A percentile compares a stretch with the other conserved stretches of the same genome.
These are phyloP conservation scores for Fusarium nurragi DNA, from an alignment of 2,329 filamentous ascomycete genomes.

Conservation along the genomic window DNA sequence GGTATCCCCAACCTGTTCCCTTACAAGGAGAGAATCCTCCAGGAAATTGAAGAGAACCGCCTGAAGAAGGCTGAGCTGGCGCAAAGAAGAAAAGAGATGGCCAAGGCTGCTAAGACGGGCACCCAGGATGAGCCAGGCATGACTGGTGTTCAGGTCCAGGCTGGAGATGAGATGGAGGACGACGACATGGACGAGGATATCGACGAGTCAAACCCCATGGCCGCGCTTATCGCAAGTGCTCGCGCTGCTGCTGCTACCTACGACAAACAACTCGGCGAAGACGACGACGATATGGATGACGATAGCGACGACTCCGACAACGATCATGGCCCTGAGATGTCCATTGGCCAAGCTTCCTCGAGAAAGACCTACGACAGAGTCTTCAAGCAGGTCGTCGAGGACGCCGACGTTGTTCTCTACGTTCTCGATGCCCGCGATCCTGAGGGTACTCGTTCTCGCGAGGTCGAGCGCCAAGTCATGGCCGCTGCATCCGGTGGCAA, in stretches of 20 bases:
- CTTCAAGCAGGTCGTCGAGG: conserved; percentile 91
- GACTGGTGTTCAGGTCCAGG: conserved; percentile 58
- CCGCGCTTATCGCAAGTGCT: conserved; percentile 87
- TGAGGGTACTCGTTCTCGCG: conserved; percentile 87
- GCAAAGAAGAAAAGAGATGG: conserved; percentile 74
- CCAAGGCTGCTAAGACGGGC: conserved; percentile 71
- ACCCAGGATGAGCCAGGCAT: conserved; percentile 57
- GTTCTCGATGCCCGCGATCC: conserved; percentile 93
- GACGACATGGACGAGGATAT: conserved; percentile 65
- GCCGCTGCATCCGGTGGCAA: conserved; percentile 85
- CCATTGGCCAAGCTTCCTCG: conserved; percentile 68
- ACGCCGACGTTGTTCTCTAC: conserved; percentile 90
- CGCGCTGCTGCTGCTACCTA: conserved; percentile 80
- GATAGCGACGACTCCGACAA: conserved; percentile 58
- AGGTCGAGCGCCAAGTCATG: conserved; percentile 91
- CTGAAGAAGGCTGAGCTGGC: conserved; percentile 83
- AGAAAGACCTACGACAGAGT: conserved; percentile 93
- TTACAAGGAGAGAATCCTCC: conserved; percentile 94
- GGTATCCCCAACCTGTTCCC: conserved; percentile 98
- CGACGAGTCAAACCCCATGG: conserved; percentile 86
- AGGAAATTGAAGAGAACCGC: conserved; percentile 92
- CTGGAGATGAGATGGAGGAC: conserved; percentile 60
- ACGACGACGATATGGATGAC: conserved; percentile 65
- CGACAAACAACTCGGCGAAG: conserved; percentile 70
- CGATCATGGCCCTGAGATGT: conserved; percentile 64